Evolutionary conservation across 306 rosid genomes (phyloP).

Genomic region (Quercus wislizeni): DNA sequence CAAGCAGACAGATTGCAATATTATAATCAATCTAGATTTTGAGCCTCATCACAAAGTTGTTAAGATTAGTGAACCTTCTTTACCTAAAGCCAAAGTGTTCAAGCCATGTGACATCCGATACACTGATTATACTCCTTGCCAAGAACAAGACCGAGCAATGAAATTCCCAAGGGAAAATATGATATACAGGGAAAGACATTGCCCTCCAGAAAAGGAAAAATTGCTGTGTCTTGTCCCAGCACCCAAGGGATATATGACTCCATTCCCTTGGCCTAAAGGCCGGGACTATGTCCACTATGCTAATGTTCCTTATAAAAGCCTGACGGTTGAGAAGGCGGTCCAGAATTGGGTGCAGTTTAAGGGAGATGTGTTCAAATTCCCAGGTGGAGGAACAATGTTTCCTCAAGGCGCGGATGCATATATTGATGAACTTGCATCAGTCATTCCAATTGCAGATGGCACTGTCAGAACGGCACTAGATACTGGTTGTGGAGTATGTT

Average conservation of each 20-base stretch:
- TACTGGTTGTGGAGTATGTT: constrained; percentile 93
- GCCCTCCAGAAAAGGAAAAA: constrained; percentile 80
- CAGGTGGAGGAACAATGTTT: constrained; percentile 99
- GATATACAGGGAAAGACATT: constrained; percentile 97
- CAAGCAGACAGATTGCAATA: constrained; percentile 63
- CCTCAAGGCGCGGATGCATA: constrained; percentile 95
- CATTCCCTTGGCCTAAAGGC: constrained; percentile 96
- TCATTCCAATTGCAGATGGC: constrained; percentile 84
- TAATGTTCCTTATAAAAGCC: constrained; percentile 77
- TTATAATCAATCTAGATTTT: constrained; percentile 60
- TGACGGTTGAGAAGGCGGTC: constrained; percentile 96
- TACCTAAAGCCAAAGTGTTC: constrained; percentile 62
- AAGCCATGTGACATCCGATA: constrained; percentile 67
- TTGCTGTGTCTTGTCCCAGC: constrained; percentile 92
- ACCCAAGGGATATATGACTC: constrained; percentile 73
- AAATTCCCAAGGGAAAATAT: constrained; percentile 88
- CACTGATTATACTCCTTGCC: constrained; percentile 94
- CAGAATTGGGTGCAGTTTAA: constrained; percentile 91
- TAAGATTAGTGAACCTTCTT: constrained; percentile 44
- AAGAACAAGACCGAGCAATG: constrained; percentile 98
- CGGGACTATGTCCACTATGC: constrained; percentile 88
- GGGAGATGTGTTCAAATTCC: constrained; percentile 93
- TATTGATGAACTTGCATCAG: constrained; percentile 83
- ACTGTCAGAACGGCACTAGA: constrained; percentile 89
- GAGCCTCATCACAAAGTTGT: constrained; percentile 71